phyloP scores from a whole-genome alignment of 1,284 basidiomycete species.

The Ceratobasidium sp. region DNA sequence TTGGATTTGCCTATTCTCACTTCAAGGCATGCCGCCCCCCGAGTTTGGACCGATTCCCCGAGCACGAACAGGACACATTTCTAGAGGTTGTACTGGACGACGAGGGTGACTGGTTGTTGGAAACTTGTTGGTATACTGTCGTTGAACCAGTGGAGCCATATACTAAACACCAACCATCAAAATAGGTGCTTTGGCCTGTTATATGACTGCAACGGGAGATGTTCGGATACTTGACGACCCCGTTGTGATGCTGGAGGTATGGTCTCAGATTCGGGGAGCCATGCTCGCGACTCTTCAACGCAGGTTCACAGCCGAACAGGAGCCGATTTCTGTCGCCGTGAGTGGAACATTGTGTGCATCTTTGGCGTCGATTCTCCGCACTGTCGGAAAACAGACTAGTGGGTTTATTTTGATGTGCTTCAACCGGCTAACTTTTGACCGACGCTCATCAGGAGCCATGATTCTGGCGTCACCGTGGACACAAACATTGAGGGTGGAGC shows the following conservation, averaged over 20 bases:
- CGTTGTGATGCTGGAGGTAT: constrained; percentile 11
- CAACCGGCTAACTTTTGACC: constrained; percentile 16
- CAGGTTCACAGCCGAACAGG: constrained; percentile 24
- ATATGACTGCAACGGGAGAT: constrained; percentile 31
- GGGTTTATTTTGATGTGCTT: constrained; percentile 26
- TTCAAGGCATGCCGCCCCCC: constrained; percentile 20
- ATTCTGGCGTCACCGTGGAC: constrained; percentile 39
- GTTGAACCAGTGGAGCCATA: not conserved
- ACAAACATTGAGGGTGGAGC: constrained; percentile 34
- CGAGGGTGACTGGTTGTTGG: not conserved
- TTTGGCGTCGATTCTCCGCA: constrained; percentile 23
- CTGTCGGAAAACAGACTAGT: constrained; percentile 29
- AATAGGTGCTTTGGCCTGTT: constrained; percentile 34
- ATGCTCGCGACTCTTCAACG: constrained; percentile 20
- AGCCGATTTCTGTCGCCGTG: constrained; percentile 5
- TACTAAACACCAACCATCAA: not conserved
- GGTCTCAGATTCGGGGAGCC: constrained; percentile 15
- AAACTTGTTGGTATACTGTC: constrained; percentile 15
- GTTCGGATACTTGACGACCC: constrained; percentile 42
- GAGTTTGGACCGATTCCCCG: constrained; percentile 16
- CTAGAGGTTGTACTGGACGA: constrained; percentile 11
- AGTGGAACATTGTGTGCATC: constrained; percentile 33
- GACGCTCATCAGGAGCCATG: constrained; percentile 16
- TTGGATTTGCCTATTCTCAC: constrained; percentile 14
- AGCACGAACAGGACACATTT: constrained; percentile 23